Percentiles rank a stretch among this genome's conserved stretches.
Evolutionary conservation across 106 monocot species (phyloP).

Genomic region (Platanthera zijinensis): DNA sequence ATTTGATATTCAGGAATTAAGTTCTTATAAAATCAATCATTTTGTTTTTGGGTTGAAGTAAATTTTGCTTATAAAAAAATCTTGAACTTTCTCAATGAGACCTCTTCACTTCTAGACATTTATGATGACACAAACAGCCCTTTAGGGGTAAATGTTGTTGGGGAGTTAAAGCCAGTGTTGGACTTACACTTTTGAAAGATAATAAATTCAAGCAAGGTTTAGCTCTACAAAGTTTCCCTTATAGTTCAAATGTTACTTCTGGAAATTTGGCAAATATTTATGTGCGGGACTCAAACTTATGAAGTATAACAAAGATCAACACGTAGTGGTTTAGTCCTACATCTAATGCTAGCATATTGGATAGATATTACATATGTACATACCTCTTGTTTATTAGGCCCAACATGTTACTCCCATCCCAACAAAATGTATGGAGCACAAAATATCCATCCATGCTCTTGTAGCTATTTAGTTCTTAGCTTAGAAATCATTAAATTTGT

Average conservation of each 20-base stretch:
- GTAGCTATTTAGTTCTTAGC: not conserved
- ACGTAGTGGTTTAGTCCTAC: not conserved
- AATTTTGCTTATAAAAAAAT: too few relatives aligned
- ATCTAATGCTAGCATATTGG: not conserved
- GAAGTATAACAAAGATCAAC: not conserved
- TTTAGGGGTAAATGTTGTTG: not conserved
- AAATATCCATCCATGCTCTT: not conserved
- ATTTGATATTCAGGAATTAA: too few relatives aligned
- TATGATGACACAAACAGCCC: too few relatives aligned
- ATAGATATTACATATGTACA: not conserved
- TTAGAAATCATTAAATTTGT: not conserved
- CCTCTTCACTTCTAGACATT: too few relatives aligned
- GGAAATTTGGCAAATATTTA: not conserved
- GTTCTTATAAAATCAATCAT: too few relatives aligned
- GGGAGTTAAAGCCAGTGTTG: not conserved
- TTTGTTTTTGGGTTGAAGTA: too few relatives aligned
- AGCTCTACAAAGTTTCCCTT: too few relatives aligned
- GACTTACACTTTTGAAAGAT: not conserved
- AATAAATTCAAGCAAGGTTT: too few relatives aligned
- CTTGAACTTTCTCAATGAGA: too few relatives aligned
- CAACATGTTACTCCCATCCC: not conserved
- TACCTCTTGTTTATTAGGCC: not conserved
- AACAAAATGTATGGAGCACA: not conserved
- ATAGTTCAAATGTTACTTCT: not conserved
- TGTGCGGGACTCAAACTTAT: not conserved